Base-by-base conservation (phyloP, 176 grass and related monocot species). In the Eremochloa ophiuroides region DNA sequence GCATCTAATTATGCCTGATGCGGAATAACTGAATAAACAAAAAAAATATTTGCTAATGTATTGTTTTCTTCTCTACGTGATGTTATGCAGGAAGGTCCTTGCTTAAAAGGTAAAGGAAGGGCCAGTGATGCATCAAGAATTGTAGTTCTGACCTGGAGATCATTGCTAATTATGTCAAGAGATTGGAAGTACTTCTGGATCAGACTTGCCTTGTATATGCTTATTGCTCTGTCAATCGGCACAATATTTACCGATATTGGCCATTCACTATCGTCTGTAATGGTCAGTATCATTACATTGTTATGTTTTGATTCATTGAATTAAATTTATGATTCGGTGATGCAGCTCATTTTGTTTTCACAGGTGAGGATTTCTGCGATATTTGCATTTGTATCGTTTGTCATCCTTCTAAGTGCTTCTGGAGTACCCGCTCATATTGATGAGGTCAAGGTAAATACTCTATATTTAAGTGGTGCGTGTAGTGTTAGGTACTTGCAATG, bases 131-230 rank as follows among this genome's bases (percentile, higher is more conserved):
- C 74, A 70, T 87, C 84, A 65, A 82, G 90, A 83, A 87, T 94
- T 26, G 80, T 82, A 25, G 79, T 98, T 62, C 81, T 98, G 16
- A 91, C 95, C 33, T 98, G 95, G 95, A 94, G 95, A 68, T 94
- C 95, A 23, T 78, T 98, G 84, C 34, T 94, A 66, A 88, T 98
- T 44, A 98, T 98, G 95, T 98, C 95, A 60, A 90, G 95, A 84
- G 91, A 94, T 74, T 94, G 92, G 92, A 93, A 91, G 61, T 94
- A 98, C 69, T 98, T 91, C 80, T 98, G 95, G 95, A 94, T 86
- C 62, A 91, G 95, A 41, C 78, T 98, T 86, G 65, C 69, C 44
- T 87, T 94, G 60, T 91, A 91, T 81, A 83, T 98, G 86, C 81
- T 98, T 74, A 82, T 94, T 66, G 38, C 92, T 3, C 48, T 98